Conservation (phyloP, 495 filamentous ascomycete species). For the Neurospora hispaniola region DNA sequence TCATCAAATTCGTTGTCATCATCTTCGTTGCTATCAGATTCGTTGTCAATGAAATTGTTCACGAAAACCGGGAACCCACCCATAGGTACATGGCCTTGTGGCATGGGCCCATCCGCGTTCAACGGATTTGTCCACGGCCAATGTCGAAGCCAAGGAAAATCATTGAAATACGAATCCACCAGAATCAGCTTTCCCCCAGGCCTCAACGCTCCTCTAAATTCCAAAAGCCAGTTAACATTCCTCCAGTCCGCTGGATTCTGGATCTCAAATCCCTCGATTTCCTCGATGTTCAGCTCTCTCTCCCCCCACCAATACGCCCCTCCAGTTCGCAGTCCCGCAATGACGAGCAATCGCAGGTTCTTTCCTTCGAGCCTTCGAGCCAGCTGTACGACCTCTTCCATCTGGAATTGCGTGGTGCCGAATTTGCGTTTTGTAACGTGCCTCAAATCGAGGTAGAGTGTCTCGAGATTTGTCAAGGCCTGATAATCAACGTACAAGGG, state of each 20-base stretch:
- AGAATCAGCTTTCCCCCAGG: conserved; percentile 14
- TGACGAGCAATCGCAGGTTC: conserved; percentile 6
- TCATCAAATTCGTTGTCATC: background rate
- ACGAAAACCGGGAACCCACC: background rate
- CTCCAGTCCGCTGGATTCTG: background rate
- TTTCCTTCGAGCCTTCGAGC: background rate
- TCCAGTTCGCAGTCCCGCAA: conserved; percentile 11
- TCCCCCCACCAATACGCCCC: background rate
- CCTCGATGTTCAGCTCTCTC: background rate
- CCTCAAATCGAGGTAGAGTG: conserved; percentile 12
- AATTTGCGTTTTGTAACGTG: background rate
- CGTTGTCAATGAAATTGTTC: background rate
- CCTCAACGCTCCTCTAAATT: conserved; percentile 8
- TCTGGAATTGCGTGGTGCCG: background rate
- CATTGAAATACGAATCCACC: conserved; percentile 3
- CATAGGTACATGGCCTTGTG: background rate
- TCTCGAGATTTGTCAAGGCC: conserved; percentile 6
- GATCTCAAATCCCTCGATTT: background rate
- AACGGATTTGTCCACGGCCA: background rate
- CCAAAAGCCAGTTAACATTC: conserved; percentile 3
- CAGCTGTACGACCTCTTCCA: background rate
- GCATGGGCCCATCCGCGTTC: background rate
- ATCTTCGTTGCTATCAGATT: background rate
- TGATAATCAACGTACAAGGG: conserved; percentile 6
- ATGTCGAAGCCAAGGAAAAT: background rate